phyloP scores from a whole-genome alignment of 2,329 filamentous ascomycete species.

The Akanthomyces dipterigenus region DNA sequence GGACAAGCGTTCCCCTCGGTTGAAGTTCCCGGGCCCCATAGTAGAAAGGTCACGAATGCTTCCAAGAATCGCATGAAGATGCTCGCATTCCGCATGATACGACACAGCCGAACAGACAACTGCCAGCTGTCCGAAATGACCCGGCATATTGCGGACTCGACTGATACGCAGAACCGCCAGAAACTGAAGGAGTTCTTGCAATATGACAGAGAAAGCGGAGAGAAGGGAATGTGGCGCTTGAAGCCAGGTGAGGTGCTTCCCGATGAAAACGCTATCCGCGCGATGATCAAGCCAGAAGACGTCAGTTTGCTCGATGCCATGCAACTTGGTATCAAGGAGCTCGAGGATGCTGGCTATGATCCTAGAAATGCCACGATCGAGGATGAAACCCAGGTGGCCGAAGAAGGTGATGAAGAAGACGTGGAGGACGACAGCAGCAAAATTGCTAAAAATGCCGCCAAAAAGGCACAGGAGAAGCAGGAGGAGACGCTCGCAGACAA shows the following conservation, averaged over 20 bases:
- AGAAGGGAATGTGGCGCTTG: slow-evolving; percentile 77
- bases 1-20: slow-evolving; percentile 89
- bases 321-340: slow-evolving; percentile 88
- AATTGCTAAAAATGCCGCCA: slow-evolving; percentile 29
- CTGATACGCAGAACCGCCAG: slow-evolving; percentile 90
- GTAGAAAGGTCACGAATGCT: slow-evolving; percentile 91
- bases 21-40: slow-evolving; percentile 89
- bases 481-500: slow-evolving; percentile 76
- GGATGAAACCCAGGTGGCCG: slow-evolving; percentile 56
- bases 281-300: slow-evolving; percentile 92
- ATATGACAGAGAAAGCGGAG: slow-evolving; percentile 68
- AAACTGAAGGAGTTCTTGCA: slow-evolving; percentile 95
- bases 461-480: slow-evolving; percentile 40
- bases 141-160: slow-evolving; percentile 84
- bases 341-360: slow-evolving; percentile 85
- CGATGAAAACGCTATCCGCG: slow-evolving; percentile 72
- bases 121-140: slow-evolving; percentile 80
- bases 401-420: slow-evolving; percentile 54
- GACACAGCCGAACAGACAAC: slow-evolving; percentile 62
- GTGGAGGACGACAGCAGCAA: slow-evolving; percentile 37
- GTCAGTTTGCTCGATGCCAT: slow-evolving; percentile 92
- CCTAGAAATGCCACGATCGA: slow-evolving; percentile 53
- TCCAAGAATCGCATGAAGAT: slow-evolving; percentile 95
- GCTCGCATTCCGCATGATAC: slow-evolving; percentile 84
- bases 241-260: slow-evolving; percentile 66